These are phyloP conservation scores for Corynespora cassiicola DNA, from an alignment of 2,329 filamentous ascomycete genomes.

Conservation along the genomic window DNA sequence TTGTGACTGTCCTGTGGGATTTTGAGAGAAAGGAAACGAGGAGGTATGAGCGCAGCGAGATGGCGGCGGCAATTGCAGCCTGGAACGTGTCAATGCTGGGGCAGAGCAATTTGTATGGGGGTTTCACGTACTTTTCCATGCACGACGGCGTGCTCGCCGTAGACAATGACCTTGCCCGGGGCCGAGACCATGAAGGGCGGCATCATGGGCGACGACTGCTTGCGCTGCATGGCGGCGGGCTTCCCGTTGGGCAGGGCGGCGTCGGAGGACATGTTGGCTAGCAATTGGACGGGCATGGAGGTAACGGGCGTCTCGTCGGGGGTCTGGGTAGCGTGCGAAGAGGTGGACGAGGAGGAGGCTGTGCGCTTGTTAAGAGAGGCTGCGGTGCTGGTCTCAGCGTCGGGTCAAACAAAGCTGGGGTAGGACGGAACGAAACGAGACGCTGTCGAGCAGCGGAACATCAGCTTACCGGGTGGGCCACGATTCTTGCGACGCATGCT, in stretches of 20 bases:
- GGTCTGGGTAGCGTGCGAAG: slow-evolving; percentile 33
- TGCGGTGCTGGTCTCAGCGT: slow-evolving; percentile 12
- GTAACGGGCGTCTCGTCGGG: slow-evolving; percentile 35
- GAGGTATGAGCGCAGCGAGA: slow-evolving; percentile 94
- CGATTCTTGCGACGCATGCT: slow-evolving; percentile 29
- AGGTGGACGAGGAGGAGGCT: no score
- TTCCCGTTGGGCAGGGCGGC: slow-evolving; percentile 15
- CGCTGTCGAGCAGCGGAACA: neutral
- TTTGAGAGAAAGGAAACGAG: slow-evolving; percentile 95
- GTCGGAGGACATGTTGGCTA: slow-evolving; percentile 23
- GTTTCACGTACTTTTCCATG: slow-evolving; percentile 78
- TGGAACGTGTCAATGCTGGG: slow-evolving; percentile 44
- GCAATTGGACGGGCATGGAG: slow-evolving; percentile 34
- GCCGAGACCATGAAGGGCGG: slow-evolving; percentile 98
- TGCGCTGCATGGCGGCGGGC: slow-evolving; percentile 28
- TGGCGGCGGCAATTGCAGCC: slow-evolving; percentile 92
- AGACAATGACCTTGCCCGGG: slow-evolving; percentile 97
- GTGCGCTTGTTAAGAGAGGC: slow-evolving; percentile 29
- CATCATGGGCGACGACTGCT: slow-evolving; percentile 66
- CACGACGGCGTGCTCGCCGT: slow-evolving; percentile 97
- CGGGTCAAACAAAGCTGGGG: slow-evolving; percentile 1
- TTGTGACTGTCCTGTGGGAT: slow-evolving; percentile 83
- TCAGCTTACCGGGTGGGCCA: slow-evolving; percentile 29
- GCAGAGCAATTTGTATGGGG: neutral
- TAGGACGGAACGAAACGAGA: neutral